Base-by-base conservation (phyloP, 177 flowering plant genomes). In the Vitis hybrid region DNA sequence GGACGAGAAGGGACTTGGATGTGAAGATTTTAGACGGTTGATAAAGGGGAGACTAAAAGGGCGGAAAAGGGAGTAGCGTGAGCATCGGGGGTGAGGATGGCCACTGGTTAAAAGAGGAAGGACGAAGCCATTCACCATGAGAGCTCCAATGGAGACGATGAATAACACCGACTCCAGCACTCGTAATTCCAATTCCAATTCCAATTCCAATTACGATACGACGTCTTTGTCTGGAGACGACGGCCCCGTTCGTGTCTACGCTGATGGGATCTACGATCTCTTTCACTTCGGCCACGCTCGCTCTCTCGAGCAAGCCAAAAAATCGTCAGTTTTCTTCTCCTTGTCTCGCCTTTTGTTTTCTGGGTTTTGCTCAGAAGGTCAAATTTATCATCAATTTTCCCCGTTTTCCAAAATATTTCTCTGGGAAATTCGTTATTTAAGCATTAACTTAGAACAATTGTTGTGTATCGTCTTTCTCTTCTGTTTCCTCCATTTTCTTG, bases 251-350 rank as follows among this genome's bases (percentile, higher is more conserved):
- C 85, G 97, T 6, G 91, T 91, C 21, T 91, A 90, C 74, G 94
- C 97, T 21, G 97, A 91, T 68, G 97, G 97, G 48, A 91, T 91
- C 75, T 91, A 90, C 84, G 97, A 91, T 83, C 92, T 91, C 79
- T 91, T 91, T 82, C 97, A 91, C 70, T 91, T 88, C 69, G 97
- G 94, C 70, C 94, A 91, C 72, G 97, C 97, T 54, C 82, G 90
- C 62, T 81, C 96, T 56, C 93, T 91, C 65, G 97, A 91, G 52
- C 97, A 91, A 81, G 97, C 97, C 62, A 91, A 91, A 74, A 87
- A 86, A 85, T 73, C 78, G 92, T 87, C 3, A 4, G 66, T 74
- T 48, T 46, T 27, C 17, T 4, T 52, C 13, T 46, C 62, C 66
- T 19, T 63, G 9, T 66, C 70, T 57, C 56, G n/a, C 18, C 21